Conservation (phyloP, 2,329 filamentous ascomycete genomes). For the Diaporthe vaccinii region DNA sequence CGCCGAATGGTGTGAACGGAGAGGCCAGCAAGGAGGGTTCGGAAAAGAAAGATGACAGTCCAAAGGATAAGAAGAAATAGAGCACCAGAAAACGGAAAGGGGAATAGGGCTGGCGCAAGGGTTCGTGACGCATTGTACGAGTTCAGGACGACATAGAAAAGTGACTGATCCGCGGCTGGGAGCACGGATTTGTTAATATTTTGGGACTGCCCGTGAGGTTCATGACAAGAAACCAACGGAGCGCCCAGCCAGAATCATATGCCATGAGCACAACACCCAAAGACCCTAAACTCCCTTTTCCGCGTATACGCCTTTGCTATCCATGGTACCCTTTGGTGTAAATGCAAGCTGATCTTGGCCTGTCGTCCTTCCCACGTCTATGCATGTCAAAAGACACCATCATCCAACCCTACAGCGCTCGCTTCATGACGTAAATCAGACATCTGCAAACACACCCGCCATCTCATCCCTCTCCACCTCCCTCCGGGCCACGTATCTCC, state of each 20-base stretch:
- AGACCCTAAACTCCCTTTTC: not conserved
- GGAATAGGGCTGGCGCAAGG: conserved; percentile 14
- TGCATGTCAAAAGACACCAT: too few relatives aligned
- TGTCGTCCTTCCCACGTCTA: not conserved
- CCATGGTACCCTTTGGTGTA: not conserved
- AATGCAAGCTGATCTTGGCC: not conserved
- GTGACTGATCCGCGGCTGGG: conserved; percentile 28
- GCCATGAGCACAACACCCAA: conserved; percentile 36
- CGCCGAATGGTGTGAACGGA: conserved; percentile 56
- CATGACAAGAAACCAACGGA: conserved; percentile 39
- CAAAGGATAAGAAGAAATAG: conserved; percentile 64
- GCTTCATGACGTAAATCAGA: conserved; percentile 46
- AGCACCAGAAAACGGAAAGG: conserved; percentile 44
- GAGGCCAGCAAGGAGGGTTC: conserved; percentile 63
- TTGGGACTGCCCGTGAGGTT: conserved; percentile 36
- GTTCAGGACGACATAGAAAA: conserved; percentile 44
- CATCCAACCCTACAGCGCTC: not conserved
- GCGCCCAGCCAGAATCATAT: conserved; percentile 35
- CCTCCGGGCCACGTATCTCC: conserved; percentile 66
- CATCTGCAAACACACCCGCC: conserved; percentile 74
- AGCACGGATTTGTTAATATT: conserved; percentile 46
- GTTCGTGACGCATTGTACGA: conserved; percentile 44
- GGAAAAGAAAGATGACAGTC: conserved; percentile 55
- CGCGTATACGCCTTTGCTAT: not conserved
- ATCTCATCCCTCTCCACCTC: conserved; percentile 74